A percentile compares a stretch with the other conserved stretches of the same genome.
Evolutionary conservation across 2,329 filamentous ascomycete species (phyloP).

Genomic region (Botrytis hyacinthi): DNA sequence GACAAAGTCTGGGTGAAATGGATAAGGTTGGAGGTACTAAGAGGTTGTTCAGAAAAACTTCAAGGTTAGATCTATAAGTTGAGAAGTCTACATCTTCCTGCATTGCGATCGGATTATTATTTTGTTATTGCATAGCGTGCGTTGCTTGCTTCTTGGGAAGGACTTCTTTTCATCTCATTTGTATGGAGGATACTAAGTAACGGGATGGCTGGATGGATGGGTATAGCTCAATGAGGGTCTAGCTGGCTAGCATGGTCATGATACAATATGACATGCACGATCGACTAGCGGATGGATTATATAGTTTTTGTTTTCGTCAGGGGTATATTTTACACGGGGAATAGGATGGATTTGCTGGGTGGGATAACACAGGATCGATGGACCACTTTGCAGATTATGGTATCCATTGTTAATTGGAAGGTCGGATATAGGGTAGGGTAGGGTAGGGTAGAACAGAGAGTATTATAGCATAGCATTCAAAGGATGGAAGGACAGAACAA

Average conservation of each 20-base stretch:
- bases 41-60: conserved; percentile 54
- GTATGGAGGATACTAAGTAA: not conserved
- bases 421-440: not conserved
- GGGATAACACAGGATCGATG: not conserved
- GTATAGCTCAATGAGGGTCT: not conserved
- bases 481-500: not conserved
- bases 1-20: conserved; percentile 59
- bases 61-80: conserved; percentile 6
- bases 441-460: not conserved
- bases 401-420: not conserved
- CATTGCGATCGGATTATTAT: not conserved
- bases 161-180: conserved; percentile 4
- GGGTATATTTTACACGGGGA: not conserved
- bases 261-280: conserved; percentile 3
- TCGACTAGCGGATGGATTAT: not conserved
- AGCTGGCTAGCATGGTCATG: conserved; percentile 6
- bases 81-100: not conserved
- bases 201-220: not conserved
- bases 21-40: conserved; percentile 72
- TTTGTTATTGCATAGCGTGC: conserved; percentile 12
- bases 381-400: not conserved
- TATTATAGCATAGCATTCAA: not conserved
- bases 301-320: not conserved
- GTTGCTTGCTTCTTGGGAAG: not conserved
- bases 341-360: not conserved